A percentile compares a stretch with the other conserved stretches of the same genome.
phyloP scores from a whole-genome alignment of 768 basidiomycete species.

The Phylloporus arenicola region DNA sequence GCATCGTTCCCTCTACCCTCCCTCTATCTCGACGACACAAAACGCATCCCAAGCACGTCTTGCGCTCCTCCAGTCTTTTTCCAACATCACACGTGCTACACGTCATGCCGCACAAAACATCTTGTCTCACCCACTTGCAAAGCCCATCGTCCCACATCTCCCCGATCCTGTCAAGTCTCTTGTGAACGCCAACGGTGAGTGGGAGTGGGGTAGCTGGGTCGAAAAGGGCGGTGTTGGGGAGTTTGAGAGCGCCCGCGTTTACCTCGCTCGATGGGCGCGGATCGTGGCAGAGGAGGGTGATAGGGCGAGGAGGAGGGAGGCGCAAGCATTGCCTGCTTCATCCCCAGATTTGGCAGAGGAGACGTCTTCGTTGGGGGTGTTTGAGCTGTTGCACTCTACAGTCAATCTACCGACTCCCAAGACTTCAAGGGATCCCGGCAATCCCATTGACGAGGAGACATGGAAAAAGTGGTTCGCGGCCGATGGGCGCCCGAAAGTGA shows the following conservation, averaged over 20 bases:
- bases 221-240: conserved; percentile 91
- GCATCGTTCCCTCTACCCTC: conserved; percentile 64
- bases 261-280: conserved; percentile 94
- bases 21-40: conserved; percentile 47
- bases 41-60: conserved; percentile 66
- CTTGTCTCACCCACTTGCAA: conserved; percentile 90
- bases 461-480: conserved; percentile 79
- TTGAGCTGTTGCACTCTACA: conserved; percentile 77
- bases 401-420: conserved; percentile 79
- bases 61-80: conserved; percentile 89
- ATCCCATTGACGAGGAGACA: conserved; percentile 66
- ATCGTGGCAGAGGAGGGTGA: conserved; percentile 98
- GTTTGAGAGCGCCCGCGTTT: conserved; percentile 94
- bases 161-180: conserved; percentile 91
- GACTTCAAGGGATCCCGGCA: conserved; percentile 71
- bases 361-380: conserved; percentile 74
- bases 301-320: conserved; percentile 75
- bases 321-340: conserved; percentile 57
- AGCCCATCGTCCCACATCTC: conserved; percentile 92
- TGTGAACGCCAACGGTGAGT: conserved; percentile 85
- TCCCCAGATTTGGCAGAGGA: conserved; percentile 50
- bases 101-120: conserved; percentile 93
- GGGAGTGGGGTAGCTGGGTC: conserved; percentile 92
- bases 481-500: conserved; percentile 62
- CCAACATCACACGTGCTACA: conserved; percentile 88